Evolutionary conservation across 805 yeast genomes (phyloP).

Genomic region (Lipomyces mesembrius): DNA sequence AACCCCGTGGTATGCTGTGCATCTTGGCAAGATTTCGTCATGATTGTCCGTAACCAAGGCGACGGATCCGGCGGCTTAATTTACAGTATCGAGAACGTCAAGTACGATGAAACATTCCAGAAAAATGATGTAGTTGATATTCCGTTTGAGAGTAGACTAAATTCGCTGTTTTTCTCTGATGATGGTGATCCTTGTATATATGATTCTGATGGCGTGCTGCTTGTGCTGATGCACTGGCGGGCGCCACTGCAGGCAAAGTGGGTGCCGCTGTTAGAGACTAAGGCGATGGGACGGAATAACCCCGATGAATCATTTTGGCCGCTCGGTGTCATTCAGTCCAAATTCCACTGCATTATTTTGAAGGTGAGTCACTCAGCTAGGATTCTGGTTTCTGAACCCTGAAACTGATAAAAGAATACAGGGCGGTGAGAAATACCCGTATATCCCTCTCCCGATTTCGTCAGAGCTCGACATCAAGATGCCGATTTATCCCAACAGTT

Average conservation of each 20-base stretch:
- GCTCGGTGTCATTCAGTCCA: conserved; percentile 67
- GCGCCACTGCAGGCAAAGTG: conserved; percentile 75
- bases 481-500: conserved; percentile 55
- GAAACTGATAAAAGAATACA: conserved; percentile 44
- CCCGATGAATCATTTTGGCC: conserved; percentile 83
- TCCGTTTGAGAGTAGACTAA: conserved; percentile 50
- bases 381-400: background rate
- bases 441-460: conserved; percentile 83
- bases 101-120: conserved; percentile 49
- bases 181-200: conserved; percentile 89
- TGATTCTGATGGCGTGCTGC: conserved; percentile 74
- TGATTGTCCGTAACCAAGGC: conserved; percentile 54
- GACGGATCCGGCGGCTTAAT: conserved; percentile 46
- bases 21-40: conserved; percentile 61
- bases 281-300: conserved; percentile 51
- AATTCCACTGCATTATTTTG: conserved; percentile 72
- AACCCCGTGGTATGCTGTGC: conserved; percentile 75
- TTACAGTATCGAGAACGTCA: conserved; percentile 56
- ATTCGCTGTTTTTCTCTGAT: conserved; percentile 80
- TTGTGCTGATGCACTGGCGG: conserved; percentile 80
- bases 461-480: conserved; percentile 72
- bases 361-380: conserved; percentile 14
- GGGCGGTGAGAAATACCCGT: conserved; percentile 69
- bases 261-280: conserved; percentile 79
- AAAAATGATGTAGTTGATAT: conserved; percentile 44